These are phyloP conservation scores for Phyllosticta capitalensis DNA, from an alignment of 2,329 filamentous ascomycete species.

Conservation along the genomic window DNA sequence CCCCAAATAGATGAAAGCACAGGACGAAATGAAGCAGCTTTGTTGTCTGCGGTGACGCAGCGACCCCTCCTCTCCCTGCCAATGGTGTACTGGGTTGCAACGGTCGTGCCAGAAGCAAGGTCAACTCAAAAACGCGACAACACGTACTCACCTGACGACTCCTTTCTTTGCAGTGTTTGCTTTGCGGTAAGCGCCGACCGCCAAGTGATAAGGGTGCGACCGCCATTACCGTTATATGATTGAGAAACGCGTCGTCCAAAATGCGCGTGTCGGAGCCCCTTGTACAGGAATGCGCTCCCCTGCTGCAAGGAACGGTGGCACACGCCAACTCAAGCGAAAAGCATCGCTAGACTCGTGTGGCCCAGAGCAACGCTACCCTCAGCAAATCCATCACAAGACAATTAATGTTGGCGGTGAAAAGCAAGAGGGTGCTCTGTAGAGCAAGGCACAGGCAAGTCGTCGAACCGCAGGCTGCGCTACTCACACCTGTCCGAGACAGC, in stretches of 20 bases:
- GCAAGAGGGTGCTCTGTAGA: too few relatives aligned
- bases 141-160: constrained; percentile 18
- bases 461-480: too few relatives aligned
- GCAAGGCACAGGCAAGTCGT: too few relatives aligned
- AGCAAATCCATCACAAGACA: not conserved
- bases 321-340: not conserved
- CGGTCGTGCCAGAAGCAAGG: constrained; percentile 6
- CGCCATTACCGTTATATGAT: constrained; percentile 3
- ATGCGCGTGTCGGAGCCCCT: constrained; percentile 8
- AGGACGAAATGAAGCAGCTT: not conserved
- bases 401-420: not conserved
- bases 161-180: not conserved
- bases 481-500: not conserved
- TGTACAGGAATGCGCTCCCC: constrained; percentile 11
- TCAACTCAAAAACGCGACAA: constrained; percentile 9
- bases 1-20: constrained; percentile 36
- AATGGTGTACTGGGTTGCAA: not conserved
- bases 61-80: not conserved
- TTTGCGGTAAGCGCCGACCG: constrained; percentile 7
- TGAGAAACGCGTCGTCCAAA: constrained; percentile 8
- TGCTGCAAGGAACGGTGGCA: constrained; percentile 17
- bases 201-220: constrained; percentile 9
- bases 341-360: constrained; percentile 1
- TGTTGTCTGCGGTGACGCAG: not conserved
- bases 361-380: not conserved